Base-by-base conservation (phyloP, 2,329 filamentous ascomycete species). In the Leptoxyphium fumago region DNA sequence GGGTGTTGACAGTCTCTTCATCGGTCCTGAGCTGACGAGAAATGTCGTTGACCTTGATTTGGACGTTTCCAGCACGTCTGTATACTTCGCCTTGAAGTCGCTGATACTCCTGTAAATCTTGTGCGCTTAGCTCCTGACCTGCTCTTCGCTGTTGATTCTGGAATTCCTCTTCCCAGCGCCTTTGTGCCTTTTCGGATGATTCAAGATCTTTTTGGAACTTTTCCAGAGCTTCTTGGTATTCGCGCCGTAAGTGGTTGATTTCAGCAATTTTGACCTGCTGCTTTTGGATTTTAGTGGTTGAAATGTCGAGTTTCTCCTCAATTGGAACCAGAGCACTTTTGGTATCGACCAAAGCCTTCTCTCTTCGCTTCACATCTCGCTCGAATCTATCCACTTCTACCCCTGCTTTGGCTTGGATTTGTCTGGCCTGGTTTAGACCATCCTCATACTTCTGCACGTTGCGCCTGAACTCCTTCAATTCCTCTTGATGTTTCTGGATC, bases 401-500 rank as follows among this genome's bases (percentile, higher is more conserved):
- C 32, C 76, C 77, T 28, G 84, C 80, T 46, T 82, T 76, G 2
- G 80, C 75, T 55, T 96, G 86, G n/a, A 89, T 83, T 53, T 79
- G 81, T 52, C 84, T 82, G 13, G 89, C 87, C 26, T 80, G 75
- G 43, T 94, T 85, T 4, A 96, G 75, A 46, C 75, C 78, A 50
- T 75, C 75, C 55, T 94, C 83, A 52, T 84, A 94, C 44, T 84
- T 79, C 56, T 93, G 84, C 15, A 95, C 81, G 30, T 85, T 87
- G 40, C 91, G 84, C 43, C 84, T 80, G 59, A 87, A 84, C 62
- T 96, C 89, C 61, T 94, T 94, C 15, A 98, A 71, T 54, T 96
- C 88, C 58, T 94, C 86, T 56, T 96, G 88, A 55, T 95, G 87
- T 54, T 84, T 86, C 55, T 89, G 82, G 46, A 98, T 98, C 55